Conservation (phyloP, 495 filamentous ascomycete species). For the Tuber microsphaerosporum region DNA sequence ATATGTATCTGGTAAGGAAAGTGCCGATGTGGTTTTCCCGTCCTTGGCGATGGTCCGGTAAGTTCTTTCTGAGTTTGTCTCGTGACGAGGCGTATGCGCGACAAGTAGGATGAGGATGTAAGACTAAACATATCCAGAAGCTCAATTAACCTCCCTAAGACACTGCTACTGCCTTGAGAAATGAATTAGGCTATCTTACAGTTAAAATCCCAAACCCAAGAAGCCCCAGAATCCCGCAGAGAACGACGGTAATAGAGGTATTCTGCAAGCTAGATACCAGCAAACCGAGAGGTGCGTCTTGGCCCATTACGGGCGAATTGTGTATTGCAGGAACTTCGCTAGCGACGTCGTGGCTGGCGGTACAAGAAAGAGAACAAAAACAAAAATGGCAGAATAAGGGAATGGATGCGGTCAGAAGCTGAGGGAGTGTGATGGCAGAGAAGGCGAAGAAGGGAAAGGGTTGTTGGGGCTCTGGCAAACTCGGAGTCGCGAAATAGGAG, state of each 20-base stretch:
- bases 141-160: neutral
- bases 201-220: constrained; percentile 20
- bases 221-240: constrained; percentile 17
- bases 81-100: constrained; percentile 70
- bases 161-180: neutral
- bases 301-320: constrained; percentile 35
- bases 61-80: constrained; percentile 72
- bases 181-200: constrained; percentile 7
- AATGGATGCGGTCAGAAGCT: neutral
- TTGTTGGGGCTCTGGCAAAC: neutral
- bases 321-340: constrained; percentile 19
- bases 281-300: constrained; percentile 16
- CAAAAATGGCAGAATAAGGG: constrained; percentile 12
- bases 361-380: neutral
- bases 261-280: constrained; percentile 11
- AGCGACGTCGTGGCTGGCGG: constrained; percentile 9
- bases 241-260: constrained; percentile 12
- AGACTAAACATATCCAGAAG: constrained; percentile 47
- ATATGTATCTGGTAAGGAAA: constrained; percentile 55
- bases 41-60: constrained; percentile 66
- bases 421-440: neutral
- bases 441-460: neutral
- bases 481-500: constrained; percentile 6
- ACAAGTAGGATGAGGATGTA: constrained; percentile 64
- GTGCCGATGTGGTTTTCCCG: constrained; percentile 53